Conservation (phyloP, 768 basidiomycete species). For the Strobilomyces echinocephalus region DNA sequence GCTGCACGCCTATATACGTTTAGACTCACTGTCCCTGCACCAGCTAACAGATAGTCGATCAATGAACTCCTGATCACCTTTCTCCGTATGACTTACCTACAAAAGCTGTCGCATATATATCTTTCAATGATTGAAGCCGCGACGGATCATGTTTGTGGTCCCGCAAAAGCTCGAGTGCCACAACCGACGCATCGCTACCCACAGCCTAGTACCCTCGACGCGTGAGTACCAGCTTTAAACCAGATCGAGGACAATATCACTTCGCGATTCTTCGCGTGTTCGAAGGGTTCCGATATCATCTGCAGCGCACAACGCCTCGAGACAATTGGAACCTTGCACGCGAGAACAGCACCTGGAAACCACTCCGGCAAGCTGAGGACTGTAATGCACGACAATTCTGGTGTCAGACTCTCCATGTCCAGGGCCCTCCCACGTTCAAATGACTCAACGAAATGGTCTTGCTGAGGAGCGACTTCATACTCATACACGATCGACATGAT, state of each 20-base stretch:
- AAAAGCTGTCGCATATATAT: background rate
- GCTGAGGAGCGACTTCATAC: background rate
- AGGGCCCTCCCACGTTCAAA: background rate
- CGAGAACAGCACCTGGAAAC: slow-evolving; percentile 26
- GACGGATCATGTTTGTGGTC: slow-evolving; percentile 2
- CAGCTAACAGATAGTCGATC: slow-evolving; percentile 6
- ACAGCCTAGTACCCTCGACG: slow-evolving; percentile 2
- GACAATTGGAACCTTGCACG: slow-evolving; percentile 14
- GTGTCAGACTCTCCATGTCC: background rate
- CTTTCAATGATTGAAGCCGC: slow-evolving; percentile 11
- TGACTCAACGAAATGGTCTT: background rate
- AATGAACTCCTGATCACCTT: background rate
- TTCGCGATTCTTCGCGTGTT: slow-evolving; percentile 11
- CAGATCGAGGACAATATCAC: background rate
- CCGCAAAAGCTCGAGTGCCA: slow-evolving; percentile 11
- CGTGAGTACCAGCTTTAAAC: background rate
- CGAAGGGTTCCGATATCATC: slow-evolving; percentile 17
- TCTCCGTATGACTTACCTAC: slow-evolving; percentile 11
- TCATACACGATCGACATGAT: slow-evolving; percentile 41
- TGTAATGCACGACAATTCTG: slow-evolving; percentile 7
- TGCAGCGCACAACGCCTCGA: slow-evolving; percentile 2
- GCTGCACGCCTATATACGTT: background rate
- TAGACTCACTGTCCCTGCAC: slow-evolving; percentile 16
- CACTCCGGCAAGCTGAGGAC: slow-evolving; percentile 24
- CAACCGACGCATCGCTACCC: slow-evolving; percentile 8